These are phyloP conservation scores for Moniliophthora roreri DNA, from an alignment of 1,284 basidiomycete species.

Conservation along the genomic window DNA sequence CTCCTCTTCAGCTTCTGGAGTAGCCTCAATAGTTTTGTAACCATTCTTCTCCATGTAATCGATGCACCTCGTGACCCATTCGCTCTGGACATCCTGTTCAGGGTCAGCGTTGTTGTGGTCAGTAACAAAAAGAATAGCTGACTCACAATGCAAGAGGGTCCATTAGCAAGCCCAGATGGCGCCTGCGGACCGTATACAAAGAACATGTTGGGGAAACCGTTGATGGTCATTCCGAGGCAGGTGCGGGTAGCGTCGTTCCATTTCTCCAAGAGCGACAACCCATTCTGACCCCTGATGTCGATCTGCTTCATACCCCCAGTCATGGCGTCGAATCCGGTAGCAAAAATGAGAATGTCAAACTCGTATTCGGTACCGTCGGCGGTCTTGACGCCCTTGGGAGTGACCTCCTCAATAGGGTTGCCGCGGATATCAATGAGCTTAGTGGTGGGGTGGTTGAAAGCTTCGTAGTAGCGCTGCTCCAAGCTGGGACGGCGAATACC, in stretches of 20 bases:
- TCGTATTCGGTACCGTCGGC: constrained; percentile 9
- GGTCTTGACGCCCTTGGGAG: not conserved
- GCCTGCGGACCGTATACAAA: constrained; percentile 11
- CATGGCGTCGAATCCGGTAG: constrained; percentile 12
- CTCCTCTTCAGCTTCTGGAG: constrained; percentile 7
- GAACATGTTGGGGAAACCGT: constrained; percentile 13
- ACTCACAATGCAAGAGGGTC: constrained; percentile 10
- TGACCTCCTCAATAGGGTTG: constrained; percentile 4
- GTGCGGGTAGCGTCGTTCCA: constrained; percentile 11
- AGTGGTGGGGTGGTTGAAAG: constrained; percentile 11
- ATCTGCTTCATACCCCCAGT: constrained; percentile 12
- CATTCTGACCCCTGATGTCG: constrained; percentile 11
- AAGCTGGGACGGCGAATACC: constrained; percentile 9
- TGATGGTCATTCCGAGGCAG: constrained; percentile 10
- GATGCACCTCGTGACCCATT: constrained; percentile 13
- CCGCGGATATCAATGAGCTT: constrained; percentile 8
- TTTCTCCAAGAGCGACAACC: constrained; percentile 8
- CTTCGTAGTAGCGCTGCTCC: constrained; percentile 13
- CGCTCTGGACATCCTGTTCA: constrained; percentile 11
- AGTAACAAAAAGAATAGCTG: not conserved
- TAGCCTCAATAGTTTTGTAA: constrained; percentile 8
- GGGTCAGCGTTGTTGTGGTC: not conserved
- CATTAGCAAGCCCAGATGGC: constrained; percentile 7
- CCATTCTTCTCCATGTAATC: constrained; percentile 11
- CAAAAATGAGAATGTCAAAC: constrained; percentile 12